Base-by-base conservation (phyloP, 352 stramenopile genomes). In the Globisporangium splendens region DNA sequence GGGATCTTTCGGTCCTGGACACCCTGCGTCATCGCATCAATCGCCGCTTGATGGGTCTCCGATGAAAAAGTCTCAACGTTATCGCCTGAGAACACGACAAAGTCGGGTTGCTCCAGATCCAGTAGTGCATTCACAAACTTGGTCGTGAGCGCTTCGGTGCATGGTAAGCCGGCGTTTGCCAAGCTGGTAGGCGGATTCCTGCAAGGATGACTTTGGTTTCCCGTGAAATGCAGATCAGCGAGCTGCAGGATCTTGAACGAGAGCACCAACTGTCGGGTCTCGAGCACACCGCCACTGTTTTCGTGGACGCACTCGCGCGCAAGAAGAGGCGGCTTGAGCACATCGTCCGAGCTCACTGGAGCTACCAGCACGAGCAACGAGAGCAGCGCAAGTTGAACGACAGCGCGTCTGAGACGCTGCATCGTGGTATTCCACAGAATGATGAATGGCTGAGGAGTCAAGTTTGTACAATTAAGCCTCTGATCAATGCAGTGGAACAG, bases 241-340 rank as follows among this genome's bases (percentile, higher is more conserved):
- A 91, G 62, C 67, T 91, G 81, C 14, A 91, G 61, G 35, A 91
- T 71, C 68, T 80, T 82, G 62, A 84, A 86, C 10, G 71, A 50
- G 1, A 89, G 59, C 55, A 43, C 24, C 24, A 31, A 31, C 24
- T 31, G 24, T 5, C 24, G 24, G 24, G 24, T 31, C 24, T 31
- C 24, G 5, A 31, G 24, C 24, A 31, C 24, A 5, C 24, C 24
- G 5, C 24, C 24, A 31, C 24, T 5, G 24, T 31, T 2, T 31
- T 31, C 24, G 24, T 5, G 24, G 24, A 31, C 24, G 24, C 24
- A 31, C 24, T 31, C 24, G 28, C 24, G 22, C 17, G 68, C 70
- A 15, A 66, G 52, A 3, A 71, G 63, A n/a, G 69, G 73, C n/a
- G 69, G 65, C 15, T 73, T 62, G 43, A 31, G 24, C 24, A 31